phyloP scores from a whole-genome alignment of 2,329 filamentous ascomycete genomes.

The Fusarium praegraminearum region DNA sequence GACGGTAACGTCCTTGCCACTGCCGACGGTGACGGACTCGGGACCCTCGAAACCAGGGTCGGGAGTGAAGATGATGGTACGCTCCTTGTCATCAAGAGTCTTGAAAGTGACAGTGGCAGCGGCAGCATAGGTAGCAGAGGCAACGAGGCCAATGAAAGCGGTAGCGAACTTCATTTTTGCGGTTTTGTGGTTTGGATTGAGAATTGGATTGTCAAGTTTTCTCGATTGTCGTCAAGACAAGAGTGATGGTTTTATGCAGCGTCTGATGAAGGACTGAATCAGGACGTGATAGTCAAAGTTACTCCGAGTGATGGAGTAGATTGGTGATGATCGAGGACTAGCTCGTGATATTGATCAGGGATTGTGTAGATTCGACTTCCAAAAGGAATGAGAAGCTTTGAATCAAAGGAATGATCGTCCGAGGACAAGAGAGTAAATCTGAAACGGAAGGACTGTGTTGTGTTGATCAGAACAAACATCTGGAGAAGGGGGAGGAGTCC shows the following conservation, averaged over 20 bases:
- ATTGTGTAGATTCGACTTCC: conserved; percentile 46
- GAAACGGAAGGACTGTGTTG: conserved; percentile 45
- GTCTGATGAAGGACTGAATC: conserved; percentile 47
- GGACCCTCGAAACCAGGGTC: conserved; percentile 55
- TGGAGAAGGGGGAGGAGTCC: conserved; percentile 39
- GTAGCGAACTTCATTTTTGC: conserved; percentile 67
- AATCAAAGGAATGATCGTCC: conserved; percentile 49
- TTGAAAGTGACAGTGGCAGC: conserved; percentile 68
- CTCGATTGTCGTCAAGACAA: conserved; percentile 48
- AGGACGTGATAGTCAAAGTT: conserved; percentile 30
- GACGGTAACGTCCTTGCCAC: conserved; percentile 55
- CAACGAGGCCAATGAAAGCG: conserved; percentile 58
- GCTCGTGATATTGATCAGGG: conserved; percentile 45
- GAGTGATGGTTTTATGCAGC: conserved; percentile 24
- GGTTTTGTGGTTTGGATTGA: conserved; percentile 30
- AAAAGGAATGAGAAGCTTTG: conserved; percentile 51
- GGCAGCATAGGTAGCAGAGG: conserved; percentile 57
- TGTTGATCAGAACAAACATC: conserved; percentile 31
- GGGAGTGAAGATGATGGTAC: conserved; percentile 65
- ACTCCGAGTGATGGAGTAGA: conserved; percentile 25
- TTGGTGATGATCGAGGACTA: conserved; percentile 44
- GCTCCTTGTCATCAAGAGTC: conserved; percentile 65
- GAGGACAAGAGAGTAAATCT: conserved; percentile 42
- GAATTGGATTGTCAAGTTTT: conserved; percentile 19
- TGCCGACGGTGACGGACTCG: conserved; percentile 56